Percentiles rank a stretch among this genome's conserved stretches.
These are phyloP conservation scores for Orbilia oligospora DNA, from an alignment of 2,329 filamentous ascomycete genomes.

Conservation along the genomic window DNA sequence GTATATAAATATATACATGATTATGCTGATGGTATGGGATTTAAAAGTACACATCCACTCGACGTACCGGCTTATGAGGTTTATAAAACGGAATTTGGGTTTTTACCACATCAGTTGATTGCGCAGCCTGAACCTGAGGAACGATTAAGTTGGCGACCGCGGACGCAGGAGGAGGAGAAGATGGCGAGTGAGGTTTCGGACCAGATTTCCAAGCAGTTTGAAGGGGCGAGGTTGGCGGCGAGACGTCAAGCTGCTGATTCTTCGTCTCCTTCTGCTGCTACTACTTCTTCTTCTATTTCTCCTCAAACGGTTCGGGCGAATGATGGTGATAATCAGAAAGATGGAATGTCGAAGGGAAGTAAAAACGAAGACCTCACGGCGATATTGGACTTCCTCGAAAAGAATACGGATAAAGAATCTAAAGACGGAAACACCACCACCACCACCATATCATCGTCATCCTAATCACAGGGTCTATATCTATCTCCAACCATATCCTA, in stretches of 20 bases:
- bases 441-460: too few species aligned
- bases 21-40: background rate
- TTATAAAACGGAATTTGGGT: constrained; percentile 50
- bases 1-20: too few species aligned
- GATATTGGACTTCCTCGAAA: background rate
- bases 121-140: background rate
- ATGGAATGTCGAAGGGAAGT: background rate
- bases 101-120: constrained; percentile 20
- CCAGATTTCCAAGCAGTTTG: constrained; percentile 11
- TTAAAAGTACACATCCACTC: constrained; percentile 34
- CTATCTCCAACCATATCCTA: background rate
- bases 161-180: background rate
- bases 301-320: background rate
- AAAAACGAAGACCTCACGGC: background rate
- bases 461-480: background rate
- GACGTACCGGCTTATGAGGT: constrained; percentile 40
- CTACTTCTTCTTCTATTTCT: too few species aligned
- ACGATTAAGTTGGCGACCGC: constrained; percentile 1
- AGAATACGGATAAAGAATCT: background rate
- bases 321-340: background rate
- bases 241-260: background rate
- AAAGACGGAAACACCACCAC: background rate
- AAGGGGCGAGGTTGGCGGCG: background rate
- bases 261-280: too few species aligned
- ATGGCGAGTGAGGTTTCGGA: constrained; percentile 6